Evolutionary conservation across 805 yeast genomes (phyloP), one percentile per base, ranked within the genome.

Genomic region (Novakomyces olei): DNA sequence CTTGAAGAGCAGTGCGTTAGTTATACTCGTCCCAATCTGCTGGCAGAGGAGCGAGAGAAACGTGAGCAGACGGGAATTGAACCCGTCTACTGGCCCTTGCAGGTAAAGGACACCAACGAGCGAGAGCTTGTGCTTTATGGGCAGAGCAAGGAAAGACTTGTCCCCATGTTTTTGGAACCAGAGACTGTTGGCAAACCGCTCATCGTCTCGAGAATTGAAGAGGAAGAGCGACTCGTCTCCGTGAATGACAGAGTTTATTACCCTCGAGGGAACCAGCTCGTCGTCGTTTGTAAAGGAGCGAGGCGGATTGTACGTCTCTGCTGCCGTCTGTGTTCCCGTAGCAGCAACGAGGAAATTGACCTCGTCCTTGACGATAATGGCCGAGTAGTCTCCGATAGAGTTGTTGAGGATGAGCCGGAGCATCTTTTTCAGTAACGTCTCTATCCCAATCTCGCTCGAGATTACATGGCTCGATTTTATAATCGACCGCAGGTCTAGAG

Each of bases 11-110:
- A 34, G 29, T 15, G 44, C 44, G 19, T 41, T 41, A 7, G 44
- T 34, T 9, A 41, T 32, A 10, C 44, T 40, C n/a, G 39, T 41
- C 10, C 41, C 44, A 40, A 41, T 41, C 27, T 41, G 44, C 30
- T 39, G 41, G 10, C 41, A 34, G 17, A 41, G 30, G 15, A 41
- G 30, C 19, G 41, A 33, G 4, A 41, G 20, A 5, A 41, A 37
- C 15, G 40, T 41, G n/a, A n/a, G n/a, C n/a, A n/a, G 41, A 3
- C 44, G 40, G n/a, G 42, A 18, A n/a, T 33, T 39, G 29, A 41
- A 41, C 19, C 43, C 36, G 18, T 39, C 29, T 1, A 39, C 35
- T n/a, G 40, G 37, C n/a, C 41, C 44, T 30, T 41, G 44, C 15
- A 41, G 39, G 22, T 41, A 41, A 5, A 41, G 19, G 9, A 34